Conservation (phyloP, 371 early-diverging fungal genomes). For the Amoeboaphelidium occidentale region DNA sequence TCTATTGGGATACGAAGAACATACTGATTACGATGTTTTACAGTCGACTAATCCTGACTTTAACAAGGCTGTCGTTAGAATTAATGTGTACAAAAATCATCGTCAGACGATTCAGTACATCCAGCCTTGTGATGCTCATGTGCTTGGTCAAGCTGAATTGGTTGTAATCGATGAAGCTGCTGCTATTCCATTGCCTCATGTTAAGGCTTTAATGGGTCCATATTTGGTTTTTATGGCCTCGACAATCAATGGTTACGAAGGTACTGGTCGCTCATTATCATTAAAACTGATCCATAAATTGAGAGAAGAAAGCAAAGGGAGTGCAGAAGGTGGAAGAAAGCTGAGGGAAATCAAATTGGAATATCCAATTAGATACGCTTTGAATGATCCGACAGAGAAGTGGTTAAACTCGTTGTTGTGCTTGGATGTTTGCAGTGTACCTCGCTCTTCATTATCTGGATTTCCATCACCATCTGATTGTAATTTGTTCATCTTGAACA, state of each 20-base stretch:
- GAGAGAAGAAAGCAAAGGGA: constrained; percentile 65
- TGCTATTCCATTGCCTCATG: constrained; percentile 86
- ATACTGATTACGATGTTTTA: constrained; percentile 89
- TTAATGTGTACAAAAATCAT: constrained; percentile 85
- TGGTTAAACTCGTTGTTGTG: constrained; percentile 93
- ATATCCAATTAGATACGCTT: constrained; percentile 86
- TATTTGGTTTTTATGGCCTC: constrained; percentile 96
- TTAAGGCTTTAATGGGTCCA: constrained; percentile 70
- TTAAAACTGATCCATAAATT: constrained; percentile 81
- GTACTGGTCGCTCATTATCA: constrained; percentile 92
- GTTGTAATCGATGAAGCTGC: constrained; percentile 99
- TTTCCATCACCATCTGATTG: constrained; percentile 86
- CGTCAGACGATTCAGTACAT: constrained; percentile 96
- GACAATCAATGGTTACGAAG: constrained; percentile 98
- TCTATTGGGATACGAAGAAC: constrained; percentile 86
- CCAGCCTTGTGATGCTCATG: constrained; percentile 75
- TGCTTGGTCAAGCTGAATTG: constrained; percentile 84
- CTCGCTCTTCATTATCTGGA: constrained; percentile 23
- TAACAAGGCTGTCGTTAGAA: constrained; percentile 79
- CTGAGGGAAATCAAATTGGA: constrained; percentile 73
- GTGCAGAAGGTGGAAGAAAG: constrained; percentile 28
- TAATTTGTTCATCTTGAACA: constrained; percentile 82
- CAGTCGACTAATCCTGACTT: constrained; percentile 82
- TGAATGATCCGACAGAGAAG: constrained; percentile 77
- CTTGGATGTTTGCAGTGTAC: constrained; percentile 42